phyloP scores from a whole-genome alignment of 192 early-diverging fungal species.

The Entophlyctis helioformis region DNA sequence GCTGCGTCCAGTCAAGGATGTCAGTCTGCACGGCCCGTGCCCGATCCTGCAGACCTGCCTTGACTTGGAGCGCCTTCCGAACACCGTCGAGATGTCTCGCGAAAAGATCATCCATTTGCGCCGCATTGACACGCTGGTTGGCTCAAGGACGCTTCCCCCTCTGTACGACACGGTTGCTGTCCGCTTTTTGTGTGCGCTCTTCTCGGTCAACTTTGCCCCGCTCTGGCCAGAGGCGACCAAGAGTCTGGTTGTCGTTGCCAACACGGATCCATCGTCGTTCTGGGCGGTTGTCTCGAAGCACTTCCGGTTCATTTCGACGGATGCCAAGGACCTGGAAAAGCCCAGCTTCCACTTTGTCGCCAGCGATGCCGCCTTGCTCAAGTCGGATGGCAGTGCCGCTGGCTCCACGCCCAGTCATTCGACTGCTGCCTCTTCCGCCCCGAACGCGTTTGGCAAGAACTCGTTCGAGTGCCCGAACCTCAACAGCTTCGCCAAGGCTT shows the following conservation, averaged over 20 bases:
- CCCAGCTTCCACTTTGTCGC: too few species aligned
- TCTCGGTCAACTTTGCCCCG: constrained; percentile 71
- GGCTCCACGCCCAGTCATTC: too few species aligned
- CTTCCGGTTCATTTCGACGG: too few species aligned
- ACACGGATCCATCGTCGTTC: constrained; percentile 17
- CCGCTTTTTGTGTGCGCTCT: constrained; percentile 41
- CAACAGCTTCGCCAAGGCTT: too few species aligned
- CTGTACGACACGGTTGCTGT: constrained; percentile 57
- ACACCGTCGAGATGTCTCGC: constrained; percentile 54
- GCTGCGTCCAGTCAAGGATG: constrained; percentile 18
- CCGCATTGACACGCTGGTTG: constrained; percentile 50
- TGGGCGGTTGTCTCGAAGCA: constrained; percentile 30
- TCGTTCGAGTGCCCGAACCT: too few species aligned
- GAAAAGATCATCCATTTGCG: constrained; percentile 72
- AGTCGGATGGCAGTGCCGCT: too few species aligned
- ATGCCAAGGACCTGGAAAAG: too few species aligned
- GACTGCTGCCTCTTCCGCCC: too few species aligned
- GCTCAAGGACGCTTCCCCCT: constrained; percentile 49
- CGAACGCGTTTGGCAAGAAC: too few species aligned
- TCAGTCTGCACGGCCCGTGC: constrained; percentile 5
- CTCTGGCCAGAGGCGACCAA: constrained; percentile 69
- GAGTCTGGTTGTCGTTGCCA: neutral
- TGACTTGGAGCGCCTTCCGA: constrained; percentile 50
- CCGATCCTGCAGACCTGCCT: constrained; percentile 21
- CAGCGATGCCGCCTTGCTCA: too few species aligned